Percentiles rank a stretch among this genome's conserved stretches.
These are phyloP conservation scores for Clavispora asparagi DNA, from an alignment of 805 yeast genomes.

Conservation along the genomic window DNA sequence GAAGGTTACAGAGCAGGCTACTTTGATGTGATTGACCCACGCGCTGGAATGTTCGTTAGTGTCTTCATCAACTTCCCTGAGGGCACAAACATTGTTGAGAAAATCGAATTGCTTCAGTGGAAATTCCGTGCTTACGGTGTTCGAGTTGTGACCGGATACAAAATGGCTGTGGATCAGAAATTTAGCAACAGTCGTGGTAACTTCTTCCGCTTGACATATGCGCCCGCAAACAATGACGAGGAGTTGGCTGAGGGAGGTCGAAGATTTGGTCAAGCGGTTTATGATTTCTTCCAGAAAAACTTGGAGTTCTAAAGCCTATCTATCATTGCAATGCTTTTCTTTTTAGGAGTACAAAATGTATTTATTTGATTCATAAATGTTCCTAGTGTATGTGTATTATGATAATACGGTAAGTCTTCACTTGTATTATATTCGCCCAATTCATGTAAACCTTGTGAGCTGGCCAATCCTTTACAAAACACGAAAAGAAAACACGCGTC, in stretches of 20 bases:
- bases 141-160: slow-evolving; percentile 12
- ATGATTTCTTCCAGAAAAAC: slow-evolving; percentile 10
- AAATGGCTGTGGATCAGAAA: slow-evolving; percentile 16
- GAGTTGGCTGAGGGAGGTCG: slow-evolving; percentile 8
- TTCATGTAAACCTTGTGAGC: too few species aligned
- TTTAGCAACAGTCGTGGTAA: slow-evolving; percentile 10
- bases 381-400: too few species aligned
- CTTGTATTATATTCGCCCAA: too few species aligned
- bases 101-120: slow-evolving; percentile 9
- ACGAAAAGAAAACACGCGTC: too few species aligned
- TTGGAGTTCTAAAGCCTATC: slow-evolving; percentile 4
- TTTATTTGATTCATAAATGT: too few species aligned
- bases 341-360: too few species aligned
- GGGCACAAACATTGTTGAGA: slow-evolving; percentile 5
- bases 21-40: slow-evolving; percentile 17
- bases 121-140: slow-evolving; percentile 11
- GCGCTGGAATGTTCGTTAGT: slow-evolving; percentile 22
- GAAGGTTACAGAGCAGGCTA: slow-evolving; percentile 16
- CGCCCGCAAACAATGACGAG: slow-evolving; percentile 22
- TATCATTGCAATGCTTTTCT: neutral
- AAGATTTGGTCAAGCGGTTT: slow-evolving; percentile 9
- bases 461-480: too few species aligned
- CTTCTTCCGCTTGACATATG: slow-evolving; percentile 19
- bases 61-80: slow-evolving; percentile 10
- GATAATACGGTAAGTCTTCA: too few species aligned